Evolutionary conservation across 768 basidiomycete genomes (phyloP).

Genomic region (Cyclocybe cylindracea): DNA sequence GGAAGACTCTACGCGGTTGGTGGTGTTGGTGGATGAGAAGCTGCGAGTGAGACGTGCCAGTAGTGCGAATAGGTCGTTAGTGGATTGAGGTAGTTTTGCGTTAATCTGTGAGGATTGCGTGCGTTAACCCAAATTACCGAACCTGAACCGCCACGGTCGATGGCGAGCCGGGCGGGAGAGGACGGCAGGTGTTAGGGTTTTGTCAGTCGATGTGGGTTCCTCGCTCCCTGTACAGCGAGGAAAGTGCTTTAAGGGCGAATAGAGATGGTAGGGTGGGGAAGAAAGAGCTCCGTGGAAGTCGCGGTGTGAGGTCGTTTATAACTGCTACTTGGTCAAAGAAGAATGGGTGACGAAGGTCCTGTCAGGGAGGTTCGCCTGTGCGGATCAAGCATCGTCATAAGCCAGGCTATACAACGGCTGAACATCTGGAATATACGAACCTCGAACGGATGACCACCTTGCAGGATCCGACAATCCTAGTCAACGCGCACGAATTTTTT

Average conservation of each 20-base stretch:
- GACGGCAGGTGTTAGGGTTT: conserved; percentile 52
- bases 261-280: conserved; percentile 18
- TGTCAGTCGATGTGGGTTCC: conserved; percentile 63
- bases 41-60: conserved; percentile 3
- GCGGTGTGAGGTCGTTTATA: conserved; percentile 1
- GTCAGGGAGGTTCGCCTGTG: conserved; percentile 82
- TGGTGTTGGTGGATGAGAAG: conserved; percentile 7
- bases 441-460: conserved; percentile 82
- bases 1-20: conserved; percentile 26
- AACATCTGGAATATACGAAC: conserved; percentile 37
- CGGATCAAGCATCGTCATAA: conserved; percentile 15
- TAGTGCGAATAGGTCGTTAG: conserved; percentile 5
- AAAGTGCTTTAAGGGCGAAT: conserved; percentile 50
- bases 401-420: background rate
- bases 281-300: conserved; percentile 7
- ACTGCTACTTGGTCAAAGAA: background rate
- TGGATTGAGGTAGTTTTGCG: conserved; percentile 7
- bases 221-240: conserved; percentile 75
- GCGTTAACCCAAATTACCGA: conserved; percentile 60
- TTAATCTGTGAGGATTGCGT: conserved; percentile 18
- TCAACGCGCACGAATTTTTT: conserved; percentile 13
- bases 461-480: conserved; percentile 16
- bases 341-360: conserved; percentile 26
- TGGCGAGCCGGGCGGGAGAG: conserved; percentile 60
- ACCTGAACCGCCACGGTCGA: conserved; percentile 76